Base-by-base conservation (phyloP, 352 stramenopile genomes). In the Globisporangium okanoganense region DNA sequence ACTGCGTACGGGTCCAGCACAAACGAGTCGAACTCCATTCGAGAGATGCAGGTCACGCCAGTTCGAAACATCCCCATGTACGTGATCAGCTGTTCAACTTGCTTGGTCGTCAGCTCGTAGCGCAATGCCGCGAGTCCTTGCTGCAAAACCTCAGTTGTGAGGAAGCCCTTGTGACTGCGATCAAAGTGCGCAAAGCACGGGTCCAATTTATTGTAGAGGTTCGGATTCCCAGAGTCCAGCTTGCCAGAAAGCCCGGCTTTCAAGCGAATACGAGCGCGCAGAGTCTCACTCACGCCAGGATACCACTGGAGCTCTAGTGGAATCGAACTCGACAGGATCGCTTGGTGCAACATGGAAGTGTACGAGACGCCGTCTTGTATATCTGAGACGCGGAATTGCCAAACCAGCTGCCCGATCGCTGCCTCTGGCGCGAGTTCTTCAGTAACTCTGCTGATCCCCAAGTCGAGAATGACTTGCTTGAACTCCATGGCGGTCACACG, bases 11-110 rank as follows among this genome's bases (percentile, higher is more conserved):
- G 82, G 47, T 90, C 82, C 25, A 94, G 40, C 27, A 86, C 78
- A 59, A 92, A 94, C 0, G 82, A 72, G 62, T 94, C 85, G 55
- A 94, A 94, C 56, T 94, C 85, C 56, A 83, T 86, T 41, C 85
- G 73, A 18, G 85, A 92, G 10, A 92, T 27, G 0, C 68, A 68
- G 6, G 44, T 57, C 16, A 61, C 73, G 18, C 31, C 62, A 25
- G 83, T 75, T 29, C 69, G 65, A 29, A 88, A 89, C 7, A 88
- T 62, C 16, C 66, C 68, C 18, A 86, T 75, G 10, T 51, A 61
- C 1, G 50, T 38, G 45, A 88, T 63, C 16, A 93, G 57, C 5
- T 61, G 35, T 6, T 66, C 49, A 5, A 83, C 43, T 62, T 91
- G 78, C 0, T 69, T 58, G 8, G 29, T 58, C 3, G 65, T 64